Conservation (phyloP, 2,329 filamentous ascomycete species). For the Paramyrothecium sp. region DNA sequence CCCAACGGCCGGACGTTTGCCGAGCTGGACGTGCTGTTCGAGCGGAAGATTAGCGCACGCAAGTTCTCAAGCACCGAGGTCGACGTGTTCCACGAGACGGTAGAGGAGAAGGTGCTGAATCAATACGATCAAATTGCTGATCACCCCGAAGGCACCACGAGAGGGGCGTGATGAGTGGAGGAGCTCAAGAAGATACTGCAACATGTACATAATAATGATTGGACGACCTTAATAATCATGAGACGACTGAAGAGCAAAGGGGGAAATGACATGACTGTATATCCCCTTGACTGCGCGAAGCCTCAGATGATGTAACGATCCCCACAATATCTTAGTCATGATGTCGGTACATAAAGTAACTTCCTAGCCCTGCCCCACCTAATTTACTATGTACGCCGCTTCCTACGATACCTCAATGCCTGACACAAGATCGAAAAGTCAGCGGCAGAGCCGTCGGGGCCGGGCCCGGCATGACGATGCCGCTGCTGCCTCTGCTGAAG, state of each 20-base stretch:
- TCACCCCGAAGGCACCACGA: not conserved
- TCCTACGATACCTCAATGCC: too few relatives aligned
- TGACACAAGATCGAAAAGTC: too few relatives aligned
- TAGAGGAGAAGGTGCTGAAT: slow-evolving; percentile 47
- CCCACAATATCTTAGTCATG: too few relatives aligned
- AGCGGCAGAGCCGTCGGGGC: too few relatives aligned
- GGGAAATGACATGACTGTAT: not conserved
- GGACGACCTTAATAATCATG: not conserved
- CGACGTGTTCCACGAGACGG: slow-evolving; percentile 52
- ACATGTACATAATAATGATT: not conserved
- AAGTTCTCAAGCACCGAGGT: slow-evolving; percentile 65
- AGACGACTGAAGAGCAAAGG: not conserved
- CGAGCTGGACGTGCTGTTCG: slow-evolving; percentile 83
- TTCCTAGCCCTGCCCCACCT: too few relatives aligned
- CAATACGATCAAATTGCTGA: slow-evolving; percentile 41
- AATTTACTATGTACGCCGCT: too few relatives aligned
- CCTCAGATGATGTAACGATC: too few relatives aligned
- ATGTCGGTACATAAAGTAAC: too few relatives aligned
- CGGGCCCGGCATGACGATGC: too few relatives aligned
- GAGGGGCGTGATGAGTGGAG: slow-evolving; percentile 12
- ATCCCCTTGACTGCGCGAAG: too few relatives aligned
- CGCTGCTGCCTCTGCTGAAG: too few relatives aligned
- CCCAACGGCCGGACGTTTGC: slow-evolving; percentile 79
- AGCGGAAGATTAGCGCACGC: slow-evolving; percentile 67
- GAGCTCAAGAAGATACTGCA: not conserved